Conservation (phyloP, 768 basidiomycete species). For the Mycena vitilis region DNA sequence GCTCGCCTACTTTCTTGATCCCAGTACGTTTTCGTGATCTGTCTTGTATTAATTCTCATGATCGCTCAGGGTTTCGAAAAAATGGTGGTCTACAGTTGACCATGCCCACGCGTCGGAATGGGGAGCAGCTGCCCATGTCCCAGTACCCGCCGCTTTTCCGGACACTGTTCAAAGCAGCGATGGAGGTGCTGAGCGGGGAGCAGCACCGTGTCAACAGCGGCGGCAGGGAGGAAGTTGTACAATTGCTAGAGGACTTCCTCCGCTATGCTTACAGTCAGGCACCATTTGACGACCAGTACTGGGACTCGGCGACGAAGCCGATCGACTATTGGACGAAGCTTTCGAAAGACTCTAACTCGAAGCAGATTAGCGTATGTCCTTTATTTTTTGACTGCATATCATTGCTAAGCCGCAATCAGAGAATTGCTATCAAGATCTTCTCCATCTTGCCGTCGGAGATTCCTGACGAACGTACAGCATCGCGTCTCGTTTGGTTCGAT, state of each 20-base stretch:
- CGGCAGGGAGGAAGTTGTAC: constrained; percentile 27
- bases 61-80: too few relatives aligned
- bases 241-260: constrained; percentile 35
- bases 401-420: constrained; percentile 17
- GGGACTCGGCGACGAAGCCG: constrained; percentile 34
- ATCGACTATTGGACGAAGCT: constrained; percentile 40
- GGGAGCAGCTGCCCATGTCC: too few relatives aligned
- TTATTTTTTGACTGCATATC: background rate
- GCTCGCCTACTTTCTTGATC: too few relatives aligned
- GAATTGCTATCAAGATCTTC: constrained; percentile 40
- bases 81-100: too few relatives aligned
- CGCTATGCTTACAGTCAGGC: constrained; percentile 39
- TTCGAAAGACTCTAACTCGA: constrained; percentile 38
- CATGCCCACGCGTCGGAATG: too few relatives aligned
- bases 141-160: too few relatives aligned
- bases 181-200: constrained; percentile 37
- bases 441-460: constrained; percentile 44
- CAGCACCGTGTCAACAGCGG: constrained; percentile 28
- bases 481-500: constrained; percentile 19
- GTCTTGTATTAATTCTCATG: too few relatives aligned
- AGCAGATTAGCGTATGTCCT: constrained; percentile 33
- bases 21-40: too few relatives aligned
- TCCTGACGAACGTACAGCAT: constrained; percentile 44
- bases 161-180: constrained; percentile 28
- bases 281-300: constrained; percentile 35